Conservation (phyloP, 1,284 basidiomycete genomes). For the Meripilus lineatus region DNA sequence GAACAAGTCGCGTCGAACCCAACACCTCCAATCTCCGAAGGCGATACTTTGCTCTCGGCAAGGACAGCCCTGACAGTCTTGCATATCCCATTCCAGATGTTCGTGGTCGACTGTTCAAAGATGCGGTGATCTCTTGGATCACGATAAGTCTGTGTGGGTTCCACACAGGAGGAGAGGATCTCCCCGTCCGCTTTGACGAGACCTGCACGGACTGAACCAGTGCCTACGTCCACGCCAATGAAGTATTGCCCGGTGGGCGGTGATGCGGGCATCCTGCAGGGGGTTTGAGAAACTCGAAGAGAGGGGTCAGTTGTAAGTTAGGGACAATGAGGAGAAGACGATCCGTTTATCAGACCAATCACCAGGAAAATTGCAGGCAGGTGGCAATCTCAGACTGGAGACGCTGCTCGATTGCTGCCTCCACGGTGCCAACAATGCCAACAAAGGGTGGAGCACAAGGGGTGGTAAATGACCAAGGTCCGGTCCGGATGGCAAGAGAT, state of each 20-base stretch:
- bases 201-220: conserved; percentile 89
- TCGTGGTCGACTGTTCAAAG: conserved; percentile 88
- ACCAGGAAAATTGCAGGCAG: no score
- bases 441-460: no score
- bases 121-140: conserved; percentile 84
- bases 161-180: conserved; percentile 73
- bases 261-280: no score
- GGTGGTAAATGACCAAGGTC: no score
- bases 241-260: conserved; percentile 40
- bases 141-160: conserved; percentile 82
- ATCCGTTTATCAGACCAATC: no score
- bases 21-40: conserved; percentile 76
- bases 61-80: conserved; percentile 71
- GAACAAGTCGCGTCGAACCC: conserved; percentile 99
- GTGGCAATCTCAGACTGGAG: no score
- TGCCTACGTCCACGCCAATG: conserved; percentile 79
- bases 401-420: no score
- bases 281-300: no score
- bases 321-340: no score
- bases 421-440: no score
- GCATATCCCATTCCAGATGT: conserved; percentile 85
- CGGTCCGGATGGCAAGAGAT: no score
- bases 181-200: conserved; percentile 76
- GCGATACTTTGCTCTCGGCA: conserved; percentile 52
- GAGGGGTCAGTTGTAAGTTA: no score